Percentiles rank a stretch among this genome's conserved stretches.
phyloP scores from a whole-genome alignment of 73 alveolate genomes.

The Paramecium sonneborni region DNA sequence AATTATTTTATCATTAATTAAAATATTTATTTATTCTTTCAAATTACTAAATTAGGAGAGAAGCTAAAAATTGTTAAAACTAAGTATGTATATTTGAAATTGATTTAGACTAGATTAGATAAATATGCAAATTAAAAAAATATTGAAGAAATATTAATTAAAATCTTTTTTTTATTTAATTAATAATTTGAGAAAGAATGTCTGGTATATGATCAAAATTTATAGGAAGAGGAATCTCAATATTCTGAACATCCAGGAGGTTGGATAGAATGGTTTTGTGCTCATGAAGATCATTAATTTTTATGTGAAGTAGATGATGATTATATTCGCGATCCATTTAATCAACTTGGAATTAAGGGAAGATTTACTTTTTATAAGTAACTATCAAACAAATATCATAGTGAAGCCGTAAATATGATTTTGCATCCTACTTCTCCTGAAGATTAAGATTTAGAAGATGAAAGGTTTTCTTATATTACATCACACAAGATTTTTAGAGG shows the following conservation, averaged over 20 bases:
- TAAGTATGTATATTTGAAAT: not conserved
- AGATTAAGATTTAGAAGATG: constrained; percentile 89
- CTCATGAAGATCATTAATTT: constrained; percentile 92
- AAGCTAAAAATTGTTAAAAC: too few relatives aligned
- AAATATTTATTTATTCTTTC: not conserved
- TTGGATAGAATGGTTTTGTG: constrained; percentile 93
- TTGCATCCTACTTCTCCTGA: constrained; percentile 81
- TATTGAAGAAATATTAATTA: not conserved
- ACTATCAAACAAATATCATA: not conserved
- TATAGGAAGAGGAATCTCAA: constrained; percentile 25
- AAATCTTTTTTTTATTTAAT: constrained; percentile 1
- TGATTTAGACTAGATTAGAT: not conserved
- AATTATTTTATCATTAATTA: constrained; percentile 35
- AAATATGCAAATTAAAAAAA: not conserved
- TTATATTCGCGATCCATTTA: constrained; percentile 80
- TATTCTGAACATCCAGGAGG: constrained; percentile 67
- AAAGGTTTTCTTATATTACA: constrained; percentile 28
- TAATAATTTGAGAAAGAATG: constrained; percentile 13
- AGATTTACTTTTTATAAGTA: constrained; percentile 64
- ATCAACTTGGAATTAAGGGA: constrained; percentile 71
- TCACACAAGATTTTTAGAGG: constrained; percentile 78
- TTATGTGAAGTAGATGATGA: constrained; percentile 90
- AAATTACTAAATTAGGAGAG: too few relatives aligned
- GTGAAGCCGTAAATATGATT: constrained; percentile 82
- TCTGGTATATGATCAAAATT: constrained; percentile 26